These are phyloP conservation scores for Physcomitrellopsis africana DNA, from an alignment of 225 moss, liverwort and hornwort species.

Conservation along the genomic window DNA sequence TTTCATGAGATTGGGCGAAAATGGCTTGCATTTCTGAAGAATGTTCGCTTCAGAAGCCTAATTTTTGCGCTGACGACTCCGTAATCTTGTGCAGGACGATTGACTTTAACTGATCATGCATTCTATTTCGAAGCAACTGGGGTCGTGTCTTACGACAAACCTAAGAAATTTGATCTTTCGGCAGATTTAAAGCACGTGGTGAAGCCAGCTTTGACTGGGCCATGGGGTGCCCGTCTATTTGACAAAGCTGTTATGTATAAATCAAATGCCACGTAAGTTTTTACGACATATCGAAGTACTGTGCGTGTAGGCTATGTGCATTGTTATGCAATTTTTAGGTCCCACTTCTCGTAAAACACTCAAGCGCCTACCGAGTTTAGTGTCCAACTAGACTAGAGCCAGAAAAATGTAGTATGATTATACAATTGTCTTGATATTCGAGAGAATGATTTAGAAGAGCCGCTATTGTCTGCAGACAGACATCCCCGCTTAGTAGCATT, in stretches of 20 bases:
- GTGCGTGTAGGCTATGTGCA: background rate
- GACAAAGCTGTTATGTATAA: slow-evolving; percentile 99
- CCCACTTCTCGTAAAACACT: background rate
- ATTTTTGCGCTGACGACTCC: background rate
- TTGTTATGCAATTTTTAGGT: background rate
- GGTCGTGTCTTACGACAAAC: slow-evolving; percentile 92
- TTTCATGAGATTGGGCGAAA: background rate
- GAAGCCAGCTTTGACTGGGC: slow-evolving; percentile 95
- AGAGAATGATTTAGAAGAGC: too few relatives aligned
- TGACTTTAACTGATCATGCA: slow-evolving; percentile 87
- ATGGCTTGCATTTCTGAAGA: background rate
- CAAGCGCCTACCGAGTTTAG: background rate
- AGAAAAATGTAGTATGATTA: background rate
- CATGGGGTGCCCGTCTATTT: slow-evolving; percentile 98
- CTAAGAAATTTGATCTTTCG: slow-evolving; percentile 90
- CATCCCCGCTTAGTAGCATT: too few relatives aligned
- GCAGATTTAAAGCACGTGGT: slow-evolving; percentile 88
- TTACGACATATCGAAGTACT: background rate
- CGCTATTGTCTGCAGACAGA: too few relatives aligned
- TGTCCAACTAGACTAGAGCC: background rate
- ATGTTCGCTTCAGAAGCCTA: background rate
- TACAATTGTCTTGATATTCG: too few relatives aligned
- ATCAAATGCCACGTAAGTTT: slow-evolving; percentile 86
- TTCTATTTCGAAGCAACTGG: slow-evolving; percentile 93
- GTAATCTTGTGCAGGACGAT: slow-evolving; percentile 64